These are phyloP conservation scores for Zasmidium citrigriseum DNA, from an alignment of 2,329 filamentous ascomycete species.

Conservation along the genomic window DNA sequence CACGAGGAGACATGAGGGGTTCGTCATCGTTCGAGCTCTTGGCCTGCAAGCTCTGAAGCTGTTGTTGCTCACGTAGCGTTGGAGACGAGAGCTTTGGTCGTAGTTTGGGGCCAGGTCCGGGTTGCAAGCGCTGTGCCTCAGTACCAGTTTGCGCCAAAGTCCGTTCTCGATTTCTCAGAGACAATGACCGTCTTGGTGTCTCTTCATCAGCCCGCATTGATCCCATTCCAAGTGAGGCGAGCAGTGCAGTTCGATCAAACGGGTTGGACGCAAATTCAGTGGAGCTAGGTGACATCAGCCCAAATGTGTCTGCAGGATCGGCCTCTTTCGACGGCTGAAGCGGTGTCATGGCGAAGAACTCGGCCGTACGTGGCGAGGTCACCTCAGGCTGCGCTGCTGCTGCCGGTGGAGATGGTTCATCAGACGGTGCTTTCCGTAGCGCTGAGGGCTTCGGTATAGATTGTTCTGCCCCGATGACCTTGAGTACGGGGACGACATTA, in stretches of 20 bases:
- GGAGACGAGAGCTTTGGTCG: constrained; percentile 37
- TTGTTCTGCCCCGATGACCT: constrained; percentile 23
- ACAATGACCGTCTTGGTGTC: constrained; percentile 25
- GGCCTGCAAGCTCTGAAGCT: constrained; percentile 35
- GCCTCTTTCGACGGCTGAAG: constrained; percentile 33
- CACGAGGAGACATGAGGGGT: constrained; percentile 69
- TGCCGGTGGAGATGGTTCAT: not conserved
- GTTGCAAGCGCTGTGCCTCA: constrained; percentile 2
- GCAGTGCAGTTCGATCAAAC: constrained; percentile 36
- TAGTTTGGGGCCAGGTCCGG: constrained; percentile 15
- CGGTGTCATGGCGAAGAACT: constrained; percentile 39
- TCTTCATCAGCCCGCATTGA: constrained; percentile 29
- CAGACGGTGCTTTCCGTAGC: not conserved
- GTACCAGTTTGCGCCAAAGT: not conserved
- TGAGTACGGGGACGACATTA: constrained; percentile 32
- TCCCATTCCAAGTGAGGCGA: constrained; percentile 40
- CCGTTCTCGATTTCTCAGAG: constrained; percentile 18
- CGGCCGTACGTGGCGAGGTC: constrained; percentile 41
- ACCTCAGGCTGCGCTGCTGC: not conserved
- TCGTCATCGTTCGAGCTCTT: constrained; percentile 36
- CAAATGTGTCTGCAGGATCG: constrained; percentile 39
- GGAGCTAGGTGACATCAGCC: constrained; percentile 42
- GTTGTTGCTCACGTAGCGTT: constrained; percentile 34
- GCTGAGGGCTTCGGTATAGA: constrained; percentile 1
- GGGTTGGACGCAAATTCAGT: constrained; percentile 42